These are phyloP conservation scores for Allomyces arbusculus DNA, from an alignment of 192 early-diverging fungal genomes.

Conservation along the genomic window DNA sequence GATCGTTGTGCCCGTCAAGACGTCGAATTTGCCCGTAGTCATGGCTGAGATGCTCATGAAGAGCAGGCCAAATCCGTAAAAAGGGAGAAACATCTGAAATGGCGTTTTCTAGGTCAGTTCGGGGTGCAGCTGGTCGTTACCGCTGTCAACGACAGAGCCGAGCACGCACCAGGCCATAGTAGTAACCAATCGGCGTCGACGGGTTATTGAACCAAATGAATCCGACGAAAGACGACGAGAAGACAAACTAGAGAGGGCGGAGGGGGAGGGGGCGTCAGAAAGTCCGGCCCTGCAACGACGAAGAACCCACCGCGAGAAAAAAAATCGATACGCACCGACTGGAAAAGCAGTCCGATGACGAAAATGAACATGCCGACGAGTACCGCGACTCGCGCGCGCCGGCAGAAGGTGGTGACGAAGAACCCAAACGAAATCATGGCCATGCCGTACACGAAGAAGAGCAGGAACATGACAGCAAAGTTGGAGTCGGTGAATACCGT, in stretches of 20 bases:
- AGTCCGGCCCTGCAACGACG: no score
- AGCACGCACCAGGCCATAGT: slow-evolving; percentile 13
- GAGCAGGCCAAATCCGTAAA: slow-evolving; percentile 41
- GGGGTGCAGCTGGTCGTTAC: no score
- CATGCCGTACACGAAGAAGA: slow-evolving; percentile 55
- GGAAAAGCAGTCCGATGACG: slow-evolving; percentile 55
- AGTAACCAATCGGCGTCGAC: slow-evolving; percentile 7
- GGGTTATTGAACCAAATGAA: slow-evolving; percentile 25
- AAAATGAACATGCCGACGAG: slow-evolving; percentile 59
- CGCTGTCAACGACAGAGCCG: background rate
- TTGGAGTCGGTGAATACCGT: slow-evolving; percentile 37
- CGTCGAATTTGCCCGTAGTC: slow-evolving; percentile 23
- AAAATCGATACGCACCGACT: slow-evolving; percentile 6
- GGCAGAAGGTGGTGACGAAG: slow-evolving; percentile 46
- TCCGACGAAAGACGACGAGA: slow-evolving; percentile 19
- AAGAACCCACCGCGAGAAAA: no score
- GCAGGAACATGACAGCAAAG: slow-evolving; percentile 29
- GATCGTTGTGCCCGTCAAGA: slow-evolving; percentile 35
- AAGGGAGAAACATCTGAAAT: slow-evolving; percentile 11
- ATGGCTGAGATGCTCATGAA: slow-evolving; percentile 45
- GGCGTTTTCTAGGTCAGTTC: no score
- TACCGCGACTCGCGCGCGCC: slow-evolving; percentile 33
- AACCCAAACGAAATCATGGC: slow-evolving; percentile 49
- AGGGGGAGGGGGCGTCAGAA: no score
- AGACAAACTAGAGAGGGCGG: slow-evolving; percentile 10